Evolutionary conservation across 495 filamentous ascomycete species (phyloP), one percentile per base, ranked within the genome.

Genomic region (Symbiotaphrina buchneri): DNA sequence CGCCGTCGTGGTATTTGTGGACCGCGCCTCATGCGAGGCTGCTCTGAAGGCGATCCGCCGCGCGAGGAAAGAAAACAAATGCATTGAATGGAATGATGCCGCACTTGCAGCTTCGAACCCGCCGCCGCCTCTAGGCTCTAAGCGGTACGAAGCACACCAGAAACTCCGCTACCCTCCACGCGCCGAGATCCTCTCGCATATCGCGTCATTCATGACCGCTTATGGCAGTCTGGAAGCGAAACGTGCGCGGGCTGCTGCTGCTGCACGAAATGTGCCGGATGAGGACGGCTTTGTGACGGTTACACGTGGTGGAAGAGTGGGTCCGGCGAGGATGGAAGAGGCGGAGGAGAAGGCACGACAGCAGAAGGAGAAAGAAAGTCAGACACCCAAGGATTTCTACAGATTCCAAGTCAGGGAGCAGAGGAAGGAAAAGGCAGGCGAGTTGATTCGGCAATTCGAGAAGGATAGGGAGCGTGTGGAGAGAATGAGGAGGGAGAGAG

Each of bases 251-350:
- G 55, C 67, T 13, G 68, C 66, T 20, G 66, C 71, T 38, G 58
- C 60, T 34, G 52, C 67, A 36, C 63, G 75, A 27, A 65, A 71
- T 41, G 71, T 74, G 42, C 80, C 87, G 6, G 87, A 97, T 47
- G 82, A 80, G 45, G 90, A 97, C 51, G 87, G 87, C 6, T 97
- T 97, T 45, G 61, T 94, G 14, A 94, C 81, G 19, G 90, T 97
- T 18, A 77, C 72, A 3, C 61, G 74, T 34, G 84, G 83, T 3
- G 68, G 72, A 10, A 56, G 75, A 34, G 57, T 59, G 6, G 81
- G 77, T 8, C 71, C 77, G 6, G 79, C 78, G 11, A 56, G 67
- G 27, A 64, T 70, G 37, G 75, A 77, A 41, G 79, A 82, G 42
- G 72, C 75, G 7, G 65, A 72, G 50, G 69, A 65, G 44, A 59